A percentile compares a stretch with the other conserved stretches of the same genome.
Conservation (phyloP, 352 stramenopile genomes). For the Phytopythium kandeliae region DNA sequence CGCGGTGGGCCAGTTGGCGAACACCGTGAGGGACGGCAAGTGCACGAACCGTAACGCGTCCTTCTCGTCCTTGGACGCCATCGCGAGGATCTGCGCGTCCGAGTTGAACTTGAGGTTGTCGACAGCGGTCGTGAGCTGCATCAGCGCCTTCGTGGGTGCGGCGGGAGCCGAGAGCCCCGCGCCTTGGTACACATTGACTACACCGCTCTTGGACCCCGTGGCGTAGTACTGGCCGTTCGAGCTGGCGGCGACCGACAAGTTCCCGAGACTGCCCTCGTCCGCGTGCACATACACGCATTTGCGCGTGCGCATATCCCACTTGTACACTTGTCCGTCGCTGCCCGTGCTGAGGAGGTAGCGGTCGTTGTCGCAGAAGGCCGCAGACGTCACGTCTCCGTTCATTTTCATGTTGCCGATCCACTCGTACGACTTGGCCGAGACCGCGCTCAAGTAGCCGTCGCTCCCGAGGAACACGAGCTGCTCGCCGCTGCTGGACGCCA, state of each 20-base stretch:
- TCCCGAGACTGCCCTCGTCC: slow-evolving; percentile 86
- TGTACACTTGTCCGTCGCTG: slow-evolving; percentile 95
- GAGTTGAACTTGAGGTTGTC: slow-evolving; percentile 90
- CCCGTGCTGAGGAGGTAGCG: slow-evolving; percentile 92
- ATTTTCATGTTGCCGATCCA: slow-evolving; percentile 95
- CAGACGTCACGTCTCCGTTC: slow-evolving; percentile 89
- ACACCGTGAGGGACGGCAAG: slow-evolving; percentile 92
- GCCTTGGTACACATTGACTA: slow-evolving; percentile 97
- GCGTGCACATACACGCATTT: slow-evolving; percentile 75
- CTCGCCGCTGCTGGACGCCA: slow-evolving; percentile 84
- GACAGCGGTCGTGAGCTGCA: slow-evolving; percentile 94
- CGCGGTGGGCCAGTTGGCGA: slow-evolving; percentile 97
- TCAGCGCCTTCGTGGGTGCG: slow-evolving; percentile 92
- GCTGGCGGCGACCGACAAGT: slow-evolving; percentile 71
- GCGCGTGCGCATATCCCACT: slow-evolving; percentile 90
- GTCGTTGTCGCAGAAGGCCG: slow-evolving; percentile 91
- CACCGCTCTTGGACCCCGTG: slow-evolving; percentile 94
- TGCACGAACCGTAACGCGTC: slow-evolving; percentile 96
- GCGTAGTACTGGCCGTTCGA: slow-evolving; percentile 72
- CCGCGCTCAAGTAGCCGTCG: slow-evolving; percentile 93
- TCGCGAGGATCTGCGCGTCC: slow-evolving; percentile 93
- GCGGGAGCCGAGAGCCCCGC: slow-evolving; percentile 30
- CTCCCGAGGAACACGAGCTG: slow-evolving; percentile 93
- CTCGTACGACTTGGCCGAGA: slow-evolving; percentile 90
- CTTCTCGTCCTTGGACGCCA: slow-evolving; percentile 88